Evolutionary conservation across 352 stramenopile species (phyloP), one percentile per base, ranked within the genome.

Genomic region (Halophytophthora batemanensis): DNA sequence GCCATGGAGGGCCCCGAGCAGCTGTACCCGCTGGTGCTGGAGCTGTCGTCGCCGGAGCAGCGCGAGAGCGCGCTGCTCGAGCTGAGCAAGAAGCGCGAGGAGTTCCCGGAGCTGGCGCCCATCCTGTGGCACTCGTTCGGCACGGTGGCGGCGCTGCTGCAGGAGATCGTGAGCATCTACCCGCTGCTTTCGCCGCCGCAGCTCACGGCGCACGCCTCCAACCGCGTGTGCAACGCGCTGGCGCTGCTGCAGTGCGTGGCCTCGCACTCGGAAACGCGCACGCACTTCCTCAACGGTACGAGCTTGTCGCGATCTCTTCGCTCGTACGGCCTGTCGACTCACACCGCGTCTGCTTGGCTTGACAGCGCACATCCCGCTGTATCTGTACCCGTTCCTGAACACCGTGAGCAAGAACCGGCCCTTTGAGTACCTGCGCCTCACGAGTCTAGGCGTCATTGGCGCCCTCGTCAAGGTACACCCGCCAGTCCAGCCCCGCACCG

Each of bases 91-190:
- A 98, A 98, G 72, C 83, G 97, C 44, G 97, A 99, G 76, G 86
- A 91, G 53, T 99, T 98, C 60, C 77, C 91, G 6, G 96, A 99
- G 66, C 76, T 99, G 31, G 97, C 97, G 41, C 96, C 96, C 29
- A 98, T 99, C 52, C 78, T 99, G 6, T 99, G 96, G 96, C 95
- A 99, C 68, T 98, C 92, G 23, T 97, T 97, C 41, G 97, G 96
- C 35, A 98, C 96, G 1, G 95, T 99, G 14, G 86, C 96, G 1
- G 96, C 96, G 11, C 74, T 99, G 13, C 73, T 99, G 23, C 96
- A 99, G 77, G 97, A 99, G 76, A 99, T 99, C 64, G 93, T 99
- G 41, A 93, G 89, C 28, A 99, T 99, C 61, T 99, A 99, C 73
- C 96, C 96, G 23, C 79, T 98, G 29, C 77, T 99, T 25, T 98